phyloP scores from a whole-genome alignment of 148 eudicot species.

The Polygonum maritimum region DNA sequence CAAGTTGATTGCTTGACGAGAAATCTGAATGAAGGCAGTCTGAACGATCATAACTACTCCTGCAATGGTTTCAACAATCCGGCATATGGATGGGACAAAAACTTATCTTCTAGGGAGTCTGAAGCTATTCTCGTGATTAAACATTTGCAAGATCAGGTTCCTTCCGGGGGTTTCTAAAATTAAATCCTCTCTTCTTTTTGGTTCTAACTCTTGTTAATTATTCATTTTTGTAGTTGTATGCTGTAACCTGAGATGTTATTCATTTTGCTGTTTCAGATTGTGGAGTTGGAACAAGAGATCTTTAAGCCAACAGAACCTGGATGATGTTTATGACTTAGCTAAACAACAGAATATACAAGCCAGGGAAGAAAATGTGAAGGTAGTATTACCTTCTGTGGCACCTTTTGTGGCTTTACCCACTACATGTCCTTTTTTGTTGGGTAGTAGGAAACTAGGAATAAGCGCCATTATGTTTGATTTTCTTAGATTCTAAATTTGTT shows the following conservation, averaged over 20 bases:
- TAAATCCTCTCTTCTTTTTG: no score
- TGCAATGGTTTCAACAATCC: slow-evolving; percentile 12
- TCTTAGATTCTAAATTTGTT: no score
- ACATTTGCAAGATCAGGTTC: slow-evolving; percentile 76
- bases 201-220: not conserved
- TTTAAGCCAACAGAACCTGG: slow-evolving; percentile 50
- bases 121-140: slow-evolving; percentile 56
- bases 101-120: slow-evolving; percentile 26
- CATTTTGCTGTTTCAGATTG: slow-evolving; percentile 34
- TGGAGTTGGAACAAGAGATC: slow-evolving; percentile 56
- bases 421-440: not conserved
- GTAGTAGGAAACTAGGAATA: not conserved
- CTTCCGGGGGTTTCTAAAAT: no score
- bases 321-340: slow-evolving; percentile 43
- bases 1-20: slow-evolving; percentile 55
- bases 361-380: slow-evolving; percentile 58
- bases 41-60: slow-evolving; percentile 9
- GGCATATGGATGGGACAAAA: slow-evolving; percentile 16
- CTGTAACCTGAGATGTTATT: slow-evolving; percentile 9
- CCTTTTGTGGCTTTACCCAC: no score
- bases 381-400: no score
- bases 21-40: slow-evolving; percentile 42
- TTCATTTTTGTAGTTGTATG: not conserved
- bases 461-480: not conserved
- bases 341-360: slow-evolving; percentile 47